Conservation (phyloP, 441 rosid genomes). For the Syzygium malaccense region DNA sequence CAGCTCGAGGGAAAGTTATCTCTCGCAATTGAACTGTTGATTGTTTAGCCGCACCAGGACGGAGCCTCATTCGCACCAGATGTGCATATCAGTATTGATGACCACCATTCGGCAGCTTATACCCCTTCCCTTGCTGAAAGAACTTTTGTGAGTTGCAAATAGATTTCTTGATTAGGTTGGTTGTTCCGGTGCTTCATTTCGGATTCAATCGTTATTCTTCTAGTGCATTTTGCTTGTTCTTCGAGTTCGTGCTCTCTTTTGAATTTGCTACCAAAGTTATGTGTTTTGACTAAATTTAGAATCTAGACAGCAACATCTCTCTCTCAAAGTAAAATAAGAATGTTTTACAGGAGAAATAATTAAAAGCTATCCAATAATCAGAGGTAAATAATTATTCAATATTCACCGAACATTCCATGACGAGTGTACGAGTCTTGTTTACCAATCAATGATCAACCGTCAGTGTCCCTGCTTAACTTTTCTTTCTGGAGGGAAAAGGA, state of each 20-base stretch:
- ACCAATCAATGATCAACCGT: neutral
- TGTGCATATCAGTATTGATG: fast-evolving
- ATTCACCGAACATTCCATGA: neutral
- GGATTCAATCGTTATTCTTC: too few species aligned
- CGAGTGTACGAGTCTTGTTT: too few species aligned
- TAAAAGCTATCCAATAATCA: neutral
- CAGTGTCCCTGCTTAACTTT: neutral
- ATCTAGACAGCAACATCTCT: neutral
- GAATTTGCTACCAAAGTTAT: neutral
- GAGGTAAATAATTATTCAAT: neutral
- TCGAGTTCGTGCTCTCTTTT: neutral
- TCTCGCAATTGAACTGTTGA: too few species aligned
- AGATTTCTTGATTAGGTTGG: neutral
- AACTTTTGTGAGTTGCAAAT: neutral
- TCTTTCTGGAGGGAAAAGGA: neutral
- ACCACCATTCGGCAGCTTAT: fast-evolving
- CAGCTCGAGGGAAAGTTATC: neutral
- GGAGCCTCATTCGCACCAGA: neutral
- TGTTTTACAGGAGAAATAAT: neutral
- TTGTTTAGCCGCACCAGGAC: neutral
- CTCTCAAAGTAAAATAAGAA: neutral
- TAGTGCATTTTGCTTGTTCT: neutral
- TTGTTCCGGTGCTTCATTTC: neutral
- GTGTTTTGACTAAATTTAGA: neutral
- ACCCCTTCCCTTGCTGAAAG: neutral